Evolutionary conservation across 768 basidiomycete species (phyloP).

Genomic region (Hydnomerulius pinastri): DNA sequence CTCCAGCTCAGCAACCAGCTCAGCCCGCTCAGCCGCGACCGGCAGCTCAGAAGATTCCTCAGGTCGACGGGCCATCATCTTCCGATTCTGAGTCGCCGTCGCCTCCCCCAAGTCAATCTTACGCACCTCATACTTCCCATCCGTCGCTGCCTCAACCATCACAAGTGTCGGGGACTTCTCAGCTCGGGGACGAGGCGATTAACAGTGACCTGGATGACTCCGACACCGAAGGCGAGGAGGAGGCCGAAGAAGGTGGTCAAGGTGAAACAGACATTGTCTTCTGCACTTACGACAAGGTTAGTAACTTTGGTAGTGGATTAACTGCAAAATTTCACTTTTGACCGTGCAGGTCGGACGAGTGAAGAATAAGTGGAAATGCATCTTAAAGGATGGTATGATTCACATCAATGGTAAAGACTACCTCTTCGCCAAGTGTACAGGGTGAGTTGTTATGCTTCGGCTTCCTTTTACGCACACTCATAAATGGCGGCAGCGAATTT

Average conservation of each 20-base stretch:
- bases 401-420: constrained; percentile 97
- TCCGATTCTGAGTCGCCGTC: constrained; percentile 73
- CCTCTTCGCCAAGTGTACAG: constrained; percentile 94
- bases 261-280: constrained; percentile 92
- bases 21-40: constrained; percentile 20
- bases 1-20: constrained; percentile 14
- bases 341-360: constrained; percentile 86
- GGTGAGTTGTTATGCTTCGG: constrained; percentile 58
- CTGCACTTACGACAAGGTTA: constrained; percentile 97
- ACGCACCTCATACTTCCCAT: constrained; percentile 70
- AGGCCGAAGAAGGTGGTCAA: constrained; percentile 72
- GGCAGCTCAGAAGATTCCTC: constrained; percentile 55
- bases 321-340: not conserved
- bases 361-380: constrained; percentile 99
- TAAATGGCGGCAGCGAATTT: constrained; percentile 37
- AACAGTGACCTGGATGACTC: constrained; percentile 97
- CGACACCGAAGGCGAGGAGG: constrained; percentile 84
- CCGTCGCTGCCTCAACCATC: constrained; percentile 74
- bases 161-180: constrained; percentile 37
- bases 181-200: constrained; percentile 76
- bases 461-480: not conserved
- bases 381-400: constrained; percentile 96
- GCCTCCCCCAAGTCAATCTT: constrained; percentile 59
- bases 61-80: constrained; percentile 74
- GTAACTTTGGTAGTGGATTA: constrained; percentile 15